These are phyloP conservation scores for Daldinia grandis DNA, from an alignment of 495 filamentous ascomycete genomes.

Conservation along the genomic window DNA sequence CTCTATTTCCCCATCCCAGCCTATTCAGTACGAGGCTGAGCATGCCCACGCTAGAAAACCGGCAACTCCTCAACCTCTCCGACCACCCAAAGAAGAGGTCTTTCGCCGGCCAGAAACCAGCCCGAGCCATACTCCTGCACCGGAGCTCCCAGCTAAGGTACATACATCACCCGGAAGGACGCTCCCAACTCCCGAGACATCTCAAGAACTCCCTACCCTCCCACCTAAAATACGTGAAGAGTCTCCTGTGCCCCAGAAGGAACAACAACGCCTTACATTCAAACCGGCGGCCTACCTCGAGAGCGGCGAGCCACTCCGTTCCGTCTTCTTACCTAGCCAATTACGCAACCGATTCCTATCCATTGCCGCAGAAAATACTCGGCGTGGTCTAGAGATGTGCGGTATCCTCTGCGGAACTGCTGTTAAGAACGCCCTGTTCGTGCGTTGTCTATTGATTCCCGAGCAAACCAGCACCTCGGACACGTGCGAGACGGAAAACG, in stretches of 20 bases:
- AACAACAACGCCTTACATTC: slow-evolving; percentile 66
- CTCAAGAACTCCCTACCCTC: slow-evolving; percentile 44
- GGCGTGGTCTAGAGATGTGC: slow-evolving; percentile 86
- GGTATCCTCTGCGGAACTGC: slow-evolving; percentile 91
- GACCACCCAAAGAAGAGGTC: slow-evolving; percentile 55
- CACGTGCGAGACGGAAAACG: slow-evolving; percentile 92
- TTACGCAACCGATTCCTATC: slow-evolving; percentile 77
- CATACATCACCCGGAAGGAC: slow-evolving; percentile 16
- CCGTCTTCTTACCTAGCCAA: slow-evolving; percentile 81
- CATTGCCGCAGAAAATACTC: slow-evolving; percentile 77
- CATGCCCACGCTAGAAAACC: slow-evolving; percentile 18
- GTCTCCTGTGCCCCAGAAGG: slow-evolving; percentile 32
- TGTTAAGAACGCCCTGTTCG: slow-evolving; percentile 92
- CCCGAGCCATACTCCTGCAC: slow-evolving; percentile 17
- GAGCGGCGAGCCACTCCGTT: slow-evolving; percentile 83
- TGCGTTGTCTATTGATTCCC: slow-evolving; percentile 86
- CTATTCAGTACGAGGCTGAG: slow-evolving; percentile 52
- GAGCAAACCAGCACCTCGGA: slow-evolving; percentile 89
- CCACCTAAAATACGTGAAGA: slow-evolving; percentile 50
- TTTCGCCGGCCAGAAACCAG: slow-evolving; percentile 9
- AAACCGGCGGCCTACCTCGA: slow-evolving; percentile 87
- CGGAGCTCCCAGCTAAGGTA: slow-evolving; percentile 43
- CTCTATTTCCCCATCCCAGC: slow-evolving; percentile 55
- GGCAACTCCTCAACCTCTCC: slow-evolving; percentile 47
- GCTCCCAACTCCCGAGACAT: slow-evolving; percentile 8